These are phyloP conservation scores for Mytilinidion resinicola DNA, from an alignment of 495 filamentous ascomycete genomes.

Conservation along the genomic window DNA sequence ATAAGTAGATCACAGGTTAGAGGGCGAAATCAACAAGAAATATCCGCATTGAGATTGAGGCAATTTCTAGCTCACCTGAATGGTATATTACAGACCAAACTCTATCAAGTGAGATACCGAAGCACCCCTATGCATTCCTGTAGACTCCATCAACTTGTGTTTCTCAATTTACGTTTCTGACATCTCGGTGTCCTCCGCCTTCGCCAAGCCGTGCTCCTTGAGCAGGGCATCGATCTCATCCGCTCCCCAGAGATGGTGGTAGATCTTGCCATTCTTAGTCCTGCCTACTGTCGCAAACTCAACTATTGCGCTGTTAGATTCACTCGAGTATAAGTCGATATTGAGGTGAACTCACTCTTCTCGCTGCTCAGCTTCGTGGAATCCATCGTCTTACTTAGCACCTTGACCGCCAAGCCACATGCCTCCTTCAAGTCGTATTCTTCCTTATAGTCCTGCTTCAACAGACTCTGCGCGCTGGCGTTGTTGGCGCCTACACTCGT, in stretches of 20 bases:
- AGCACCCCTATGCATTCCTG: background rate
- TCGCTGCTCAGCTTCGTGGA: constrained; percentile 96
- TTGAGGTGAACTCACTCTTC: constrained; percentile 65
- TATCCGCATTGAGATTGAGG: background rate
- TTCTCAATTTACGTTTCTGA: constrained; percentile 1
- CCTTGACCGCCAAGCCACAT: constrained; percentile 96
- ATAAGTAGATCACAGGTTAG: background rate
- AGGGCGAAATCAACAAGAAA: background rate
- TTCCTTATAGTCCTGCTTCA: constrained; percentile 99
- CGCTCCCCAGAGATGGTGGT: constrained; percentile 94
- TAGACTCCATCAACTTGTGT: background rate
- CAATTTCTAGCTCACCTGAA: constrained; percentile 1
- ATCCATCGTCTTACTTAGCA: constrained; percentile 99
- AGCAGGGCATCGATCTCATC: constrained; percentile 93
- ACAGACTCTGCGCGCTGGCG: constrained; percentile 89
- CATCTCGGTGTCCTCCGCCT: constrained; percentile 36
- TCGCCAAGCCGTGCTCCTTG: constrained; percentile 91
- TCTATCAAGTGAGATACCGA: background rate
- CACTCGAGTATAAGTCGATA: background rate
- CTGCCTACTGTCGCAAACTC: constrained; percentile 98
- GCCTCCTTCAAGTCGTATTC: constrained; percentile 93
- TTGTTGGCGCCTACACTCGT: constrained; percentile 98
- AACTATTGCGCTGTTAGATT: constrained; percentile 50
- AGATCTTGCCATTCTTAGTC: constrained; percentile 89
- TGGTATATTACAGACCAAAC: constrained; percentile 4